Conservation (phyloP, 1,284 basidiomycete species). For the Cutaneotrichosporon sp. region DNA sequence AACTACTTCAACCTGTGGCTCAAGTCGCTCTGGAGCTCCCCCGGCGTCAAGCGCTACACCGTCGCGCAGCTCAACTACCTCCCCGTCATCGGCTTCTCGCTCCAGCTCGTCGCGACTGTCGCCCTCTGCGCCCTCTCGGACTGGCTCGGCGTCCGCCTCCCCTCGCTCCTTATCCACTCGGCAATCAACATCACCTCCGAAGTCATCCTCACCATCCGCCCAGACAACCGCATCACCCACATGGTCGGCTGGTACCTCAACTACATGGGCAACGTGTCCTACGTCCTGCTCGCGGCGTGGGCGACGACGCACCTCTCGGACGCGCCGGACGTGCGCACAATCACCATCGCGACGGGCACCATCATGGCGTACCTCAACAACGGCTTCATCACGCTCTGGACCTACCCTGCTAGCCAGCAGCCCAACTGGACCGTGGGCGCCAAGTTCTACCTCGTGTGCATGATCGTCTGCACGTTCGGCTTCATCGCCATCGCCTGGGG, state of each 20-base stretch:
- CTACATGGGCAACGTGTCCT: conserved; percentile 16
- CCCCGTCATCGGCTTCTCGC: conserved; percentile 17
- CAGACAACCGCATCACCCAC: conserved; percentile 10
- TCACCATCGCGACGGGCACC: conserved; percentile 19
- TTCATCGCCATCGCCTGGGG: conserved; percentile 19
- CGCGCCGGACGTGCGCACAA: conserved; percentile 15
- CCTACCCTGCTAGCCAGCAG: conserved; percentile 16
- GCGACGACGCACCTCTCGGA: conserved; percentile 15
- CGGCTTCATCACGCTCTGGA: conserved; percentile 22
- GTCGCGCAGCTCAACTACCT: conserved; percentile 20
- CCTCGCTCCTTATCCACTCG: conserved; percentile 15
- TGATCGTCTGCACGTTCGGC: conserved; percentile 8
- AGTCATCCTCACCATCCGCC: conserved; percentile 18
- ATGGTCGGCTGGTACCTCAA: conserved; percentile 21
- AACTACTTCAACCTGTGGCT: conserved; percentile 39
- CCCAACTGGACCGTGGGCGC: conserved; percentile 22
- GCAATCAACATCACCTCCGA: conserved; percentile 18
- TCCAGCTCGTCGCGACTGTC: conserved; percentile 10
- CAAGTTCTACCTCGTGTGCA: conserved; percentile 24
- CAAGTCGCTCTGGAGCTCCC: conserved; percentile 28
- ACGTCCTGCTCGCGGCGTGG: conserved; percentile 16
- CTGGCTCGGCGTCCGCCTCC: conserved; percentile 18
- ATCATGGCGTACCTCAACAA: conserved; percentile 19
- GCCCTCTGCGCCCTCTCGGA: conserved; percentile 14
- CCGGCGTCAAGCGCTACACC: conserved; percentile 25